Evolutionary conservation across 2,329 filamentous ascomycete species (phyloP).

Genomic region (Aspergillus amoenus): DNA sequence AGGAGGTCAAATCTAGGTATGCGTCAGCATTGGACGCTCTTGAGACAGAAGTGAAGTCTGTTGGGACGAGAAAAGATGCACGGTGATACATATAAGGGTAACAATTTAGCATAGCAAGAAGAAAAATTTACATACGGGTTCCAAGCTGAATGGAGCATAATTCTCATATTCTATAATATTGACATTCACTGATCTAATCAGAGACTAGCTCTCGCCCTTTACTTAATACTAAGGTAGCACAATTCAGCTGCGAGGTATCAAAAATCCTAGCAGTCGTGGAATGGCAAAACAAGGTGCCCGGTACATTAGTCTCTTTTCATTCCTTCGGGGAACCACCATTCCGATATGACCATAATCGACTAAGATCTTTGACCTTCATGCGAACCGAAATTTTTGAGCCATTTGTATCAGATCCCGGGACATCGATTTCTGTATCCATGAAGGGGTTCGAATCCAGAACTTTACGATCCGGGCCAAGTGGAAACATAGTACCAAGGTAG

Average conservation of each 20-base stretch:
- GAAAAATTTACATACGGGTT: no score
- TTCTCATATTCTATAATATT: no score
- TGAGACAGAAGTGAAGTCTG: conserved; percentile 36
- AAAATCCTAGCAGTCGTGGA: no score
- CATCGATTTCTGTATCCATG: conserved; percentile 33
- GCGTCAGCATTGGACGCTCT: conserved; percentile 35
- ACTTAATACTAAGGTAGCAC: no score
- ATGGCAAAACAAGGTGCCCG: background rate
- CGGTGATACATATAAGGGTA: background rate
- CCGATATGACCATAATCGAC: conserved; percentile 42
- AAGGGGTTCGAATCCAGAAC: conserved; percentile 34
- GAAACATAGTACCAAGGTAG: conserved; percentile 46
- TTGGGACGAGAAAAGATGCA: conserved; percentile 11
- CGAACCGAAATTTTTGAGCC: background rate
- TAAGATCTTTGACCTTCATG: conserved; percentile 36
- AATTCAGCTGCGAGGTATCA: no score
- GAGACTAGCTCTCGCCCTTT: no score
- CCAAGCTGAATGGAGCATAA: no score
- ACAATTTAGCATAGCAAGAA: no score
- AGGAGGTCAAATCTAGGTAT: conserved; percentile 33
- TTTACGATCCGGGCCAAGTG: conserved; percentile 26
- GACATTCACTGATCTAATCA: no score
- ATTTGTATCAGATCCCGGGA: background rate
- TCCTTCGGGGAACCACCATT: conserved; percentile 31
- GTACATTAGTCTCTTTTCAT: background rate